Base-by-base conservation (phyloP, 2,329 filamentous ascomycete species). In the Clonostachys sp. region DNA sequence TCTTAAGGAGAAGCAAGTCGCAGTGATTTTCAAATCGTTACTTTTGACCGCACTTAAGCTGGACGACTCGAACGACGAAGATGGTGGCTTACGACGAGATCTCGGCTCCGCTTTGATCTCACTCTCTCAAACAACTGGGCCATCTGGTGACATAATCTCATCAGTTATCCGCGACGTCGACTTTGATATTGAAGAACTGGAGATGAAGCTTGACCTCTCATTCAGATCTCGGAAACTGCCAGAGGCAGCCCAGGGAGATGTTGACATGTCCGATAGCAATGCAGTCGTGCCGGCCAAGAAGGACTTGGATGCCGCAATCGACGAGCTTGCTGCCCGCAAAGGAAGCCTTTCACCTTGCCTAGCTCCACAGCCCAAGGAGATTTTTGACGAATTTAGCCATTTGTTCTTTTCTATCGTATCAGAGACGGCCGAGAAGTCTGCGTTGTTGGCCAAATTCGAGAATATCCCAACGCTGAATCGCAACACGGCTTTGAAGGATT, bases 131-230 rank as follows among this genome's bases (percentile, higher is more conserved):
- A 70, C 74, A 38, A 73, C 77, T 9, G 78, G 77, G 33, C 73
- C 75, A 38, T 70, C 81, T 18, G 83, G 83, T 12, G 73, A 78
- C 24, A 72, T 84, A n/a, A 80, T 94, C 48, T 76, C 83, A 51
- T 74, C 74, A n/a, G 78, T 84, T 5, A 77, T 92, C 36, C 73
- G 81, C 35, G 80, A 86, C 39, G 78, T 82, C 8, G 79, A 84
- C 12, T 76, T 90, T 50, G 86, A 94, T 57, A 78, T 94, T 41
- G 81, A 89, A 50, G 78, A 83, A 43, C 68, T 94, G 16, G 88
- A 94, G 66, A 77, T 89, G 67, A 86, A 82, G 55, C 73, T 95
- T 17, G 84, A 89, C 47, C 80, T 85, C 9, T 80, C 83, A 10
- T 80, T 91, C 51, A 79, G 85, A 39, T 77, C 78, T 8, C 71